Percentiles rank a stretch among this genome's conserved stretches.
Evolutionary conservation across 2,329 filamentous ascomycete genomes (phyloP).

Genomic region (Nemania abortiva): DNA sequence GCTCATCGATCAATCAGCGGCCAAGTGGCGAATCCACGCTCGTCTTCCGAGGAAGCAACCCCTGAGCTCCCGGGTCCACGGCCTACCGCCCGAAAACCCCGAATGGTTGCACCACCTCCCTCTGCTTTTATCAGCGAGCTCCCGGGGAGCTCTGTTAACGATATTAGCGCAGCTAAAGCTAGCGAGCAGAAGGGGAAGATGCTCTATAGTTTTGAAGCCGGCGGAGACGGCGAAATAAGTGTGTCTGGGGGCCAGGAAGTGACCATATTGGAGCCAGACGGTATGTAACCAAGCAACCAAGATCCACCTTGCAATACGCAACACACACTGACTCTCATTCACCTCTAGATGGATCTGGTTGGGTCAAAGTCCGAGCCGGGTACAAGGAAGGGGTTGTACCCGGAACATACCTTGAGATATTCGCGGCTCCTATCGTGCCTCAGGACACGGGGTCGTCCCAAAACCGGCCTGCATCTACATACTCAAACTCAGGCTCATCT

Average conservation of each 20-base stretch:
- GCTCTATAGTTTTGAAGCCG: constrained; percentile 88
- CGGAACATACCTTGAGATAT: constrained; percentile 82
- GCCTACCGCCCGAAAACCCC: constrained; percentile 70
- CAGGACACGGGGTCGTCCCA: constrained; percentile 60
- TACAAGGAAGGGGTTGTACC: constrained; percentile 88
- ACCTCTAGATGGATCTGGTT: constrained; percentile 85
- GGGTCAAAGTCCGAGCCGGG: constrained; percentile 84
- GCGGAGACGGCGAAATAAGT: constrained; percentile 82
- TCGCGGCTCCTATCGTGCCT: constrained; percentile 59
- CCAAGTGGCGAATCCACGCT: constrained; percentile 55
- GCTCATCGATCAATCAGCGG: constrained; percentile 81
- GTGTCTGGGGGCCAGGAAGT: constrained; percentile 85
- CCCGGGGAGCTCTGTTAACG: constrained; percentile 65
- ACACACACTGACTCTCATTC: constrained; percentile 50
- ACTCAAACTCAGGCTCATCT: constrained; percentile 82
- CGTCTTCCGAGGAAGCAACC: constrained; percentile 64
- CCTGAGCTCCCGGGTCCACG: constrained; percentile 60
- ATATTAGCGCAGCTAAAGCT: constrained; percentile 50
- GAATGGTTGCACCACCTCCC: constrained; percentile 90
- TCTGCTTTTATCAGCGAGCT: constrained; percentile 79
- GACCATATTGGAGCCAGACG: constrained; percentile 84
- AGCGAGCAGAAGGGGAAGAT: constrained; percentile 82
- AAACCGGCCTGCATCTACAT: constrained; percentile 77
- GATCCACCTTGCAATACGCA: constrained; percentile 8
- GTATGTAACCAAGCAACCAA: constrained; percentile 71